Percentiles rank a stretch among this genome's conserved stretches.
Evolutionary conservation across 495 filamentous ascomycete genomes (phyloP).

Genomic region (Lindgomyces ingoldianus): DNA sequence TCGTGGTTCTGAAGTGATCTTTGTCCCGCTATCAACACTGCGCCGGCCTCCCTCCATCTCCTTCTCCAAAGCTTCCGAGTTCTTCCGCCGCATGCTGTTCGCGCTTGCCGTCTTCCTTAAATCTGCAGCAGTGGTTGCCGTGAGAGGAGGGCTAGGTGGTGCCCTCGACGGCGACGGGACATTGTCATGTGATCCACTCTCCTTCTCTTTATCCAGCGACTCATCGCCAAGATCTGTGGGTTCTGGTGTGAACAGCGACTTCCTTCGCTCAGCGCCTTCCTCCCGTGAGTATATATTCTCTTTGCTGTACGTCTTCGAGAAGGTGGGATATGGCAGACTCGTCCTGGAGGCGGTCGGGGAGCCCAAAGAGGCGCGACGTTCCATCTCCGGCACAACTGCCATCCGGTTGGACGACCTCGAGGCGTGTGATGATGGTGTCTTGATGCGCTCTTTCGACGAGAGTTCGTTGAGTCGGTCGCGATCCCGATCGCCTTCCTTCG

Average conservation of each 20-base stretch:
- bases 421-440: slow-evolving; percentile 15
- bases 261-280: slow-evolving; percentile 50
- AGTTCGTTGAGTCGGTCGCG: slow-evolving; percentile 15
- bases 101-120: slow-evolving; percentile 53
- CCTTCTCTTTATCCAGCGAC: slow-evolving; percentile 45
- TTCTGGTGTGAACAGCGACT: slow-evolving; percentile 71
- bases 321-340: slow-evolving; percentile 77
- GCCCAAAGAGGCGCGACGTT: slow-evolving; percentile 38
- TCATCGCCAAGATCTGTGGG: slow-evolving; percentile 67
- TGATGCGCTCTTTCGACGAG: slow-evolving; percentile 29
- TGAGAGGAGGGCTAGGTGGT: slow-evolving; percentile 67
- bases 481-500: slow-evolving; percentile 19
- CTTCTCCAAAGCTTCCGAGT: slow-evolving; percentile 44
- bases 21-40: slow-evolving; percentile 43
- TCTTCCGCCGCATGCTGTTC: slow-evolving; percentile 40
- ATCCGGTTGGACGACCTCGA: slow-evolving; percentile 25
- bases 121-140: slow-evolving; percentile 56
- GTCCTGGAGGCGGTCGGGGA: slow-evolving; percentile 48
- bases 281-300: slow-evolving; percentile 68
- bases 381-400: slow-evolving; percentile 47
- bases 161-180: slow-evolving; percentile 17
- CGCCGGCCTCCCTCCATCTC: slow-evolving; percentile 47
- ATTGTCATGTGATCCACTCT: background rate
- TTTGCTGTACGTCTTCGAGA: slow-evolving; percentile 89
- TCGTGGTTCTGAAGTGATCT: slow-evolving; percentile 41